Evolutionary conservation across 306 rosid species (phyloP).

Genomic region (Prunus campanulata): DNA sequence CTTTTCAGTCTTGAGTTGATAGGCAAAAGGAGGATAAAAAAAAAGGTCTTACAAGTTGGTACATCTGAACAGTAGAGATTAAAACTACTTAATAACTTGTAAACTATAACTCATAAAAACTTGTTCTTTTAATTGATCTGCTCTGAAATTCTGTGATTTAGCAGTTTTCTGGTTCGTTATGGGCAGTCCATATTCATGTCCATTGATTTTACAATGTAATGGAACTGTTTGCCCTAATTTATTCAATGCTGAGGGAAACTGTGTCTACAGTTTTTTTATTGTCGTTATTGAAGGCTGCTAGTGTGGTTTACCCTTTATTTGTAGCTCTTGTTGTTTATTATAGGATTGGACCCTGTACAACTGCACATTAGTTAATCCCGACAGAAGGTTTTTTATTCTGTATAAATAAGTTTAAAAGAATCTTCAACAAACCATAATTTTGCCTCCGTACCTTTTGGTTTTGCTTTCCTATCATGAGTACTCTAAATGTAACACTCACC

Average conservation of each 20-base stretch:
- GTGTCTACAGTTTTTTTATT: neutral
- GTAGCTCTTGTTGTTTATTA: neutral
- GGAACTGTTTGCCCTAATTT: neutral
- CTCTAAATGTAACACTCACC: neutral
- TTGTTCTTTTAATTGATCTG: neutral
- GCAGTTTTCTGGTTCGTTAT: neutral
- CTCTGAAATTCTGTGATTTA: neutral
- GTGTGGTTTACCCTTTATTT: neutral
- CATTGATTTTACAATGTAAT: neutral
- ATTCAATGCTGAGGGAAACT: neutral
- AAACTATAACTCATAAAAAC: neutral
- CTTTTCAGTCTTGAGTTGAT: neutral
- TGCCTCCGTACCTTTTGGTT: neutral
- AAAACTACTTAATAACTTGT: neutral
- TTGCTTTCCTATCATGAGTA: neutral
- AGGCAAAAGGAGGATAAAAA: neutral
- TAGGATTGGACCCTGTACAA: neutral
- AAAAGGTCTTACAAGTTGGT: constrained; percentile 15
- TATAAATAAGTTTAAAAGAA: neutral
- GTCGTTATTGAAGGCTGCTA: neutral
- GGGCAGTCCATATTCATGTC: neutral
- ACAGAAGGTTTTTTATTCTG: neutral
- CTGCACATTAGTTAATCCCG: neutral
- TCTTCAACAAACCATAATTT: neutral
- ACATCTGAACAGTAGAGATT: constrained; percentile 5